These are phyloP conservation scores for Acephala macrosclerotiorum DNA, from an alignment of 2,329 filamentous ascomycete species.

Conservation along the genomic window DNA sequence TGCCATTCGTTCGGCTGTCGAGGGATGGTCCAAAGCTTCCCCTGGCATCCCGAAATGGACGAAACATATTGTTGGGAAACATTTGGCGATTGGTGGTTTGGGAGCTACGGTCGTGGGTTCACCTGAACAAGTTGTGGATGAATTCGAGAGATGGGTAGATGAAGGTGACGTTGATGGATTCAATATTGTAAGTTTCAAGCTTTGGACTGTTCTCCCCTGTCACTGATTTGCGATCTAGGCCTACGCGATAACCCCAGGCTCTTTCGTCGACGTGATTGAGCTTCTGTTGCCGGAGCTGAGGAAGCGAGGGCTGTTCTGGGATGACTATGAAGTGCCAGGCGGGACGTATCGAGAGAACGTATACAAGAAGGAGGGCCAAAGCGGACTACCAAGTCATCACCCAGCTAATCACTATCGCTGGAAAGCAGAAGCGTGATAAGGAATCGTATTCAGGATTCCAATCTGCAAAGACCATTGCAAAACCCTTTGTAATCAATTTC, in stretches of 20 bases:
- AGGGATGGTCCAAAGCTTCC: conserved; percentile 62
- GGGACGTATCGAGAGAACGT: conserved; percentile 68
- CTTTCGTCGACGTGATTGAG: conserved; percentile 72
- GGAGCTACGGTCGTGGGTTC: conserved; percentile 18
- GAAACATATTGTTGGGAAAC: conserved; percentile 71
- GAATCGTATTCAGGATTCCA: background rate
- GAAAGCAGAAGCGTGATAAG: conserved; percentile 34
- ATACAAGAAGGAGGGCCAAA: conserved; percentile 58
- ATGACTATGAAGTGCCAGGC: conserved; percentile 57
- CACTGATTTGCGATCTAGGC: conserved; percentile 10
- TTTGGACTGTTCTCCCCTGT: too few species aligned
- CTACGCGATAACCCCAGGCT: conserved; percentile 70
- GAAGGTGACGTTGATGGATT: conserved; percentile 78
- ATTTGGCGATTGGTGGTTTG: conserved; percentile 51
- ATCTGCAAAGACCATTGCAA: too few species aligned
- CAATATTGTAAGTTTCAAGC: conserved; percentile 60
- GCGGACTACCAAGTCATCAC: conserved; percentile 59
- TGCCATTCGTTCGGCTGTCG: conserved; percentile 56
- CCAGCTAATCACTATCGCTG: conserved; percentile 48
- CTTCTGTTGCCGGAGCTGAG: conserved; percentile 69
- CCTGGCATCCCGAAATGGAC: conserved; percentile 73
- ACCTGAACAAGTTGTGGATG: conserved; percentile 46
- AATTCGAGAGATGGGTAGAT: conserved; percentile 69
- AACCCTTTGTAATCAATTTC: too few species aligned
- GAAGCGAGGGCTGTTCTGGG: conserved; percentile 59